These are phyloP conservation scores for Picea mariana DNA, from an alignment of 83 land plant genomes.

Conservation along the genomic window DNA sequence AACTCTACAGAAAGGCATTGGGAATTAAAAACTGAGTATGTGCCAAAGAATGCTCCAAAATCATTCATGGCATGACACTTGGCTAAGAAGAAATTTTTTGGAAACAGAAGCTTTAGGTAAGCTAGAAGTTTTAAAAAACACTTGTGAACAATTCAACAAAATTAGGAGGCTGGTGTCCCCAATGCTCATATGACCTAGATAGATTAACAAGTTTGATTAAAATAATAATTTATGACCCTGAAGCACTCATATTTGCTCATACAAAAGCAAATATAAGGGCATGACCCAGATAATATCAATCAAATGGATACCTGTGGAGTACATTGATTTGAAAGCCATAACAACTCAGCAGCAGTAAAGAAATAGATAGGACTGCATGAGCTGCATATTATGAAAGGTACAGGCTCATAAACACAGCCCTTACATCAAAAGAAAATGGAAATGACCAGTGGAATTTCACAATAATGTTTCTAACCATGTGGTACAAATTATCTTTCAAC, in stretches of 20 bases:
- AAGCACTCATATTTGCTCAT: too few species aligned
- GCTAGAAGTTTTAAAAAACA: too few species aligned
- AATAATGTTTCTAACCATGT: background rate
- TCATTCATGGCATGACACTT: background rate
- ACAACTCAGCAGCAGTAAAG: background rate
- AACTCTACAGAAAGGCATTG: too few species aligned
- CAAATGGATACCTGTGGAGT: background rate
- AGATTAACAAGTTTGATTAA: too few species aligned
- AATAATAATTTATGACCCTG: too few species aligned
- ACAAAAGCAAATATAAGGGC: background rate
- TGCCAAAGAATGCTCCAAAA: background rate
- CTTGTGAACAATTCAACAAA: too few species aligned
- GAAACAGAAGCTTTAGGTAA: too few species aligned
- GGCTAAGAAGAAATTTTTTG: too few species aligned
- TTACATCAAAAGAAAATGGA: background rate
- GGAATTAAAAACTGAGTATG: too few species aligned
- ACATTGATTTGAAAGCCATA: background rate
- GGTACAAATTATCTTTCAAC: background rate
- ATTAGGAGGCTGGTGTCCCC: too few species aligned
- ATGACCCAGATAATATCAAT: background rate
- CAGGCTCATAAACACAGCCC: background rate
- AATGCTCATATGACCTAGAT: too few species aligned
- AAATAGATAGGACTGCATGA: background rate
- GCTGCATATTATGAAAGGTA: background rate
- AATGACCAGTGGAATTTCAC: background rate